Conservation (phyloP, 805 yeast genomes). For the Candida quercuum region DNA sequence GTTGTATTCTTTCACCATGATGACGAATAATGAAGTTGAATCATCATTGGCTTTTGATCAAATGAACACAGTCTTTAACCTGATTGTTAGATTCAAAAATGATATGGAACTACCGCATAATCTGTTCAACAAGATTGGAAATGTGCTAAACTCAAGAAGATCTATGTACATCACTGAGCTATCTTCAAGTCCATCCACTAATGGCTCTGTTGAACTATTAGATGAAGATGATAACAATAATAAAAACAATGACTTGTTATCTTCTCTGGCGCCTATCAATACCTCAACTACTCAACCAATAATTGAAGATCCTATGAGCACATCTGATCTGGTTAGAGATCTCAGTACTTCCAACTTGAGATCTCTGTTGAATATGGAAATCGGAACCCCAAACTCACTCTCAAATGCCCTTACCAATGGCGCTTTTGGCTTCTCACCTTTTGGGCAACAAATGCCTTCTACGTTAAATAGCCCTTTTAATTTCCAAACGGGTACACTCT, state of each 20-base stretch:
- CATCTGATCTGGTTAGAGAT: neutral
- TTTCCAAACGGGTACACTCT: neutral
- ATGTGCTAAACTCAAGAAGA: constrained; percentile 11
- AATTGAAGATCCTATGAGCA: neutral
- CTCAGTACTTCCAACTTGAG: neutral
- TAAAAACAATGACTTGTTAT: neutral
- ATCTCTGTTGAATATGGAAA: neutral
- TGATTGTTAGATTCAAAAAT: constrained; percentile 17
- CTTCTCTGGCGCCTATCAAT: neutral
- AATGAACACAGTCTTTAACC: constrained; percentile 11
- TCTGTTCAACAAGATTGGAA: constrained; percentile 12
- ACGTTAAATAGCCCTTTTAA: neutral
- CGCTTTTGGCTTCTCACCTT: neutral
- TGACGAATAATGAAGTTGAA: constrained; percentile 11
- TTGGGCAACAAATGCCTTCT: neutral
- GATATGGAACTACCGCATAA: constrained; percentile 17
- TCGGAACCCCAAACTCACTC: neutral
- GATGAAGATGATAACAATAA: neutral
- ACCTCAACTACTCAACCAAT: too few species aligned
- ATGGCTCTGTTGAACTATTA: neutral
- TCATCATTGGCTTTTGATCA: constrained; percentile 13
- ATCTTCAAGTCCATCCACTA: neutral
- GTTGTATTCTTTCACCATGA: constrained; percentile 12
- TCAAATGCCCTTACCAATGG: neutral
- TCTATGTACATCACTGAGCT: neutral